Evolutionary conservation across 495 filamentous ascomycete species (phyloP).

Genomic region (Tuber borchii): DNA sequence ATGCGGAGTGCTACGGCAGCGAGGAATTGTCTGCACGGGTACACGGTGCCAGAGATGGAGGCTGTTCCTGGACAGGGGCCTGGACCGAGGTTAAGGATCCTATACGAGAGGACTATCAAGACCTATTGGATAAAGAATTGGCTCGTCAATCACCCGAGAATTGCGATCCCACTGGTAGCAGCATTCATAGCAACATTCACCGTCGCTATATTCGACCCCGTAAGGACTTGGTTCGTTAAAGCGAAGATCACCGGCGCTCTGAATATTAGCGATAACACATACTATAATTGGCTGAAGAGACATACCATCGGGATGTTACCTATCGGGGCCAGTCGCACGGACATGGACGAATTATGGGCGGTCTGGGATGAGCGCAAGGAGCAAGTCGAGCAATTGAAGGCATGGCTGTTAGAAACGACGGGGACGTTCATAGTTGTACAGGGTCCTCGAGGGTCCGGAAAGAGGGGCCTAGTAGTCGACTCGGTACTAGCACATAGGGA

Average conservation of each 20-base stretch:
- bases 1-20: slow-evolving; percentile 69
- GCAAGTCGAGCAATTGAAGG: slow-evolving; percentile 69
- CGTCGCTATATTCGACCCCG: slow-evolving; percentile 86
- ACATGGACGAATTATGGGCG: slow-evolving; percentile 65
- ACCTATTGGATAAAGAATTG: slow-evolving; percentile 76
- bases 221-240: slow-evolving; percentile 85
- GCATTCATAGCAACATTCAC: slow-evolving; percentile 76
- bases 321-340: slow-evolving; percentile 50
- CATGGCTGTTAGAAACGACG: slow-evolving; percentile 78
- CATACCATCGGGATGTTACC: slow-evolving; percentile 67
- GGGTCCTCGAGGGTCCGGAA: slow-evolving; percentile 85
- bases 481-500: slow-evolving; percentile 70
- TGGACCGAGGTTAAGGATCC: slow-evolving; percentile 69
- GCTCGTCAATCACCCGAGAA: slow-evolving; percentile 78
- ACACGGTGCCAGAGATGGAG: slow-evolving; percentile 54
- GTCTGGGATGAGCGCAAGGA: slow-evolving; percentile 83
- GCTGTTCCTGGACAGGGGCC: slow-evolving; percentile 60
- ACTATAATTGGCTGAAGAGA: slow-evolving; percentile 73
- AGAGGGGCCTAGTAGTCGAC: slow-evolving; percentile 77
- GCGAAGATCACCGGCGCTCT: slow-evolving; percentile 73
- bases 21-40: slow-evolving; percentile 88
- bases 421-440: slow-evolving; percentile 94
- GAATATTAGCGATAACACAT: slow-evolving; percentile 60
- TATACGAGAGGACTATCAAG: slow-evolving; percentile 72
- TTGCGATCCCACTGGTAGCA: slow-evolving; percentile 75